Evolutionary conservation across 208 protist genomes (phyloP).

Genomic region (Cochliopodium minus): DNA sequence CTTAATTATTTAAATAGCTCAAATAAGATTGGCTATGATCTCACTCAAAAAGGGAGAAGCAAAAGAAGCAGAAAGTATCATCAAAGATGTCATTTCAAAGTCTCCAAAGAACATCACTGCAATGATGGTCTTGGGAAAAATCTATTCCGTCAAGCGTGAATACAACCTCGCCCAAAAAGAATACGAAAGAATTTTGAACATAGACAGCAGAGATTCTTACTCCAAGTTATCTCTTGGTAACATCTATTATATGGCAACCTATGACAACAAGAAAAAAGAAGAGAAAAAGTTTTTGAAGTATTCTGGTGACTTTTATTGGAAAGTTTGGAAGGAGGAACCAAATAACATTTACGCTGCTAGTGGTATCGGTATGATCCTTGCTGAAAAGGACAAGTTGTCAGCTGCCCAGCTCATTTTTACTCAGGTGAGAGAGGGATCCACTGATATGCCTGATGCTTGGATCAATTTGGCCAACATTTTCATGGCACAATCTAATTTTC

Average conservation of each 20-base stretch:
- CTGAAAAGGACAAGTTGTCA: slow-evolving; percentile 18
- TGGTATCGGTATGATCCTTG: slow-evolving; percentile 24
- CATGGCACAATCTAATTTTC: slow-evolving; percentile 15
- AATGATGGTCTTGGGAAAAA: slow-evolving; percentile 18
- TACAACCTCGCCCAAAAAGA: slow-evolving; percentile 26
- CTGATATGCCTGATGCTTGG: slow-evolving; percentile 7
- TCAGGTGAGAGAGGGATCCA: slow-evolving; percentile 9
- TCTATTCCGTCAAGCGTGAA: slow-evolving; percentile 24
- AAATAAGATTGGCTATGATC: slow-evolving; percentile 22
- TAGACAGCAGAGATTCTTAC: slow-evolving; percentile 12
- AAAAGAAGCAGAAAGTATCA: slow-evolving; percentile 18
- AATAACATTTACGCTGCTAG: slow-evolving; percentile 31
- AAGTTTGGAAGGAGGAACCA: slow-evolving; percentile 9
- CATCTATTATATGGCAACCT: slow-evolving; percentile 16
- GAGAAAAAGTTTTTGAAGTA: slow-evolving; percentile 14
- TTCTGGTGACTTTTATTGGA: slow-evolving; percentile 17
- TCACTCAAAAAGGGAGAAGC: slow-evolving; percentile 11
- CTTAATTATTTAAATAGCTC: too few relatives aligned
- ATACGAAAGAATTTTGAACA: slow-evolving; percentile 23
- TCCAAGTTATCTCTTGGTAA: slow-evolving; percentile 9
- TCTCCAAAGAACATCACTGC: slow-evolving; percentile 7
- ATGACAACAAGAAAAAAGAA: neutral
- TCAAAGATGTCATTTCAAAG: slow-evolving; percentile 10
- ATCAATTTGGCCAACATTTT: slow-evolving; percentile 19
- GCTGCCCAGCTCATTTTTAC: slow-evolving; percentile 23